Conservation (phyloP, 352 stramenopile genomes). For the Hyaloperonospora arabidopsidis region DNA sequence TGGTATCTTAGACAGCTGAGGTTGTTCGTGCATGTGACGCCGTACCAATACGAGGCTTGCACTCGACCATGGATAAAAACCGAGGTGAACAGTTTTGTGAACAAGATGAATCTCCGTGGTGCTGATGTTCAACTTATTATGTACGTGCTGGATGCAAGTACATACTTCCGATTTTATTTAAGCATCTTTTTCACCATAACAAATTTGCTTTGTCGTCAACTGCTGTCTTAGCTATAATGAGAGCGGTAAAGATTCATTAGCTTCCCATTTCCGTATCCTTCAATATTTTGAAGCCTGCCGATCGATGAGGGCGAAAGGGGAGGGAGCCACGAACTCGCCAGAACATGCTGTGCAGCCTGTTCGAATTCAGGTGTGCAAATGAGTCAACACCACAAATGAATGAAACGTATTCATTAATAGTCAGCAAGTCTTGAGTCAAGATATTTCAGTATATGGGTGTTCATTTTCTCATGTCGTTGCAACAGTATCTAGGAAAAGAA, state of each 20-base stretch:
- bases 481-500: too few relatives aligned
- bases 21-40: constrained; percentile 56
- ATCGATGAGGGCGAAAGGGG: constrained; percentile 22
- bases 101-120: constrained; percentile 26
- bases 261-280: constrained; percentile 37
- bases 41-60: constrained; percentile 45
- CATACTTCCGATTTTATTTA: background rate
- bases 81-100: constrained; percentile 41
- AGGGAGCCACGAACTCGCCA: constrained; percentile 19
- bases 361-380: constrained; percentile 19
- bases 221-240: constrained; percentile 30
- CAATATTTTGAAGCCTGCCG: constrained; percentile 29
- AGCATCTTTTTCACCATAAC: background rate
- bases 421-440: too few relatives aligned
- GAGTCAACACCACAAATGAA: background rate
- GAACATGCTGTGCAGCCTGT: constrained; percentile 29
- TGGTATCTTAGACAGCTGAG: constrained; percentile 21
- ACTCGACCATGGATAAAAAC: constrained; percentile 48
- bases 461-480: too few relatives aligned
- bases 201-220: background rate
- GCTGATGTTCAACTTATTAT: constrained; percentile 35
- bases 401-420: too few relatives aligned
- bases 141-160: constrained; percentile 17
- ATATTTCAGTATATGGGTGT: too few relatives aligned
- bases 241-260: constrained; percentile 24